Conservation (phyloP, 2,329 filamentous ascomycete species). For the Sporothrix schenckii region DNA sequence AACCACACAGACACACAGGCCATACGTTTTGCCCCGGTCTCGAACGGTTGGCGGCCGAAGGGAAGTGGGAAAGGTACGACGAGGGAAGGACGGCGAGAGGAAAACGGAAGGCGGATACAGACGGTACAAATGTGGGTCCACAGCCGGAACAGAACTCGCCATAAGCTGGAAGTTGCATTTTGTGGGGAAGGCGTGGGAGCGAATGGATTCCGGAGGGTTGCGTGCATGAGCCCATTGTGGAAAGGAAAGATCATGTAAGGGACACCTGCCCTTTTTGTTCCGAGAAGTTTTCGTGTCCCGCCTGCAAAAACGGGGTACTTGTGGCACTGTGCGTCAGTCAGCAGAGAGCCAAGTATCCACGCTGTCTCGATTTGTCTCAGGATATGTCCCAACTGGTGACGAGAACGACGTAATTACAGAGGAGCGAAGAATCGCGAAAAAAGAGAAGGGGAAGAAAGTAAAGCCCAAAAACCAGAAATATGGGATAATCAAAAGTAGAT, state of each 20-base stretch:
- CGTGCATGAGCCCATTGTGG: slow-evolving; percentile 1
- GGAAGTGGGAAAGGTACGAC: slow-evolving; percentile 27
- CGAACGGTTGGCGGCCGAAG: slow-evolving; percentile 29
- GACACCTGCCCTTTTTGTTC: slow-evolving; percentile 20
- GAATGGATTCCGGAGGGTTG: background rate
- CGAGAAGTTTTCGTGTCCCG: slow-evolving; percentile 29
- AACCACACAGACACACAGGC: background rate
- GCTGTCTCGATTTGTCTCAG: background rate
- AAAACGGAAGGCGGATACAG: slow-evolving; percentile 7
- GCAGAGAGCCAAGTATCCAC: slow-evolving; percentile 19
- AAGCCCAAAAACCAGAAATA: background rate
- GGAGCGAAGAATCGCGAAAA: background rate
- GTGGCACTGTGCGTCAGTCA: background rate
- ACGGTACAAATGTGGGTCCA: background rate
- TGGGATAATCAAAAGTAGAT: background rate
- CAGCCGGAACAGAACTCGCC: too few relatives aligned
- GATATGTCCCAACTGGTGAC: background rate
- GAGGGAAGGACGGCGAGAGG: slow-evolving; percentile 3
- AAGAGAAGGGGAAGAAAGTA: slow-evolving; percentile 2
- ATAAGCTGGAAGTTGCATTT: slow-evolving; percentile 25
- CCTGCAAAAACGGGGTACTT: background rate
- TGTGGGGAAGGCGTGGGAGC: slow-evolving; percentile 28
- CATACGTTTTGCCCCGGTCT: slow-evolving; percentile 14
- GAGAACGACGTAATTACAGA: background rate
- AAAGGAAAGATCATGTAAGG: slow-evolving; percentile 5